Percentiles rank a stretch among this genome's conserved stretches.
Evolutionary conservation across 2,329 filamentous ascomycete genomes (phyloP).

Genomic region (Penicillium sp.): DNA sequence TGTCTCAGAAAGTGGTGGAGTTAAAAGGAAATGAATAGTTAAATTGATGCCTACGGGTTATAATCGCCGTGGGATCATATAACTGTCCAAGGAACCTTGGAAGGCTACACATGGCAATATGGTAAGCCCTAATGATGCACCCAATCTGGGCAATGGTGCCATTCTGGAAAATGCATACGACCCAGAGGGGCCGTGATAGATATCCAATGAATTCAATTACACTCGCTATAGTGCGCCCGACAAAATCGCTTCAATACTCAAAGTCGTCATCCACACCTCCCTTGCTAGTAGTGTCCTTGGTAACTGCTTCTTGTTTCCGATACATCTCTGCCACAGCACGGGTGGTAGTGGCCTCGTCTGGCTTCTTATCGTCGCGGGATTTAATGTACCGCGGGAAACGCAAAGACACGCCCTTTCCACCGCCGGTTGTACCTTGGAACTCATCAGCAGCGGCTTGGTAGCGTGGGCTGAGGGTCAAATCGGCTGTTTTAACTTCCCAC

Average conservation of each 20-base stretch:
- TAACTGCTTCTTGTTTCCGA: conserved; percentile 79
- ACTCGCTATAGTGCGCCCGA: conserved; percentile 1
- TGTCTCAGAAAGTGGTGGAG: background rate
- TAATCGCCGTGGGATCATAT: background rate
- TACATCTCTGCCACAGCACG: conserved; percentile 95
- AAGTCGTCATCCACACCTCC: conserved; percentile 93
- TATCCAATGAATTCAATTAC: conserved; percentile 7
- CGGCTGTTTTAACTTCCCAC: conserved; percentile 96
- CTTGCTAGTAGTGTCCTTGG: conserved; percentile 75
- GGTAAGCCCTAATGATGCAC: background rate
- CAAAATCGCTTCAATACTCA: conserved; percentile 59
- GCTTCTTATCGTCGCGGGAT: conserved; percentile 87
- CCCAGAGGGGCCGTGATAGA: background rate
- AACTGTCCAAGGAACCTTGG: background rate
- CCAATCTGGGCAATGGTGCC: background rate
- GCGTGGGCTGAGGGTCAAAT: conserved; percentile 80
- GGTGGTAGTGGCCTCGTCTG: conserved; percentile 75
- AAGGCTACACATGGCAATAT: background rate
- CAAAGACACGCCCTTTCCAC: conserved; percentile 70
- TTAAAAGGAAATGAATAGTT: background rate
- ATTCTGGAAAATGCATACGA: background rate
- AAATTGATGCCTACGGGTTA: background rate
- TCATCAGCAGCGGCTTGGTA: conserved; percentile 87
- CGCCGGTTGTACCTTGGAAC: conserved; percentile 61
- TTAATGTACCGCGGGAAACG: conserved; percentile 91